These are phyloP conservation scores for Ascochyta lentis DNA, from an alignment of 2,329 filamentous ascomycete species.

Conservation along the genomic window DNA sequence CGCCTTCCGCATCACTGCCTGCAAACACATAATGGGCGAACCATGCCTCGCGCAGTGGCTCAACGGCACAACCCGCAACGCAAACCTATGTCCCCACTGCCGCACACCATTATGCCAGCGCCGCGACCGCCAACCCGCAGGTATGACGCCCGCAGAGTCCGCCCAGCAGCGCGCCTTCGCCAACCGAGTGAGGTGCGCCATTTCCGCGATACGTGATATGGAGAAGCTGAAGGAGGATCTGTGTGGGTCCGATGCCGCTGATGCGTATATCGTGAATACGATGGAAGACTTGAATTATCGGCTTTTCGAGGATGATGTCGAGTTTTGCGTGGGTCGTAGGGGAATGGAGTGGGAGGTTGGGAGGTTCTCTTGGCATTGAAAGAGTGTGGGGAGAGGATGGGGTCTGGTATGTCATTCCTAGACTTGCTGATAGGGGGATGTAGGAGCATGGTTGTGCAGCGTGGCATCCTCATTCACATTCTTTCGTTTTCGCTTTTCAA, in stretches of 20 bases:
- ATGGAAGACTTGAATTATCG: conserved; percentile 11
- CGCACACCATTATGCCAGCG: conserved; percentile 16
- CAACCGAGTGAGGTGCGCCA: neutral
- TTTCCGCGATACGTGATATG: neutral
- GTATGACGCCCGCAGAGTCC: neutral
- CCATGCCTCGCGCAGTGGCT: conserved; percentile 18
- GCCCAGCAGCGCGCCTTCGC: neutral
- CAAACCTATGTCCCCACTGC: conserved; percentile 22
- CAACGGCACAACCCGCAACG: conserved; percentile 17
- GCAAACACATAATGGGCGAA: conserved; percentile 20
- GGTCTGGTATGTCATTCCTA: neutral
- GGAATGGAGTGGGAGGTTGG: conserved; percentile 5
- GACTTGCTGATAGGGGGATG: neutral
- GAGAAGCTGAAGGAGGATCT: neutral
- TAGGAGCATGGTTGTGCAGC: no score
- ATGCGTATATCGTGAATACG: neutral
- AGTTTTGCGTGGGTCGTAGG: conserved; percentile 2
- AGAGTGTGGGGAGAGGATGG: neutral
- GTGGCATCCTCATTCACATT: no score
- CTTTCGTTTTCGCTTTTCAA: no score
- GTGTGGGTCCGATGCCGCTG: neutral
- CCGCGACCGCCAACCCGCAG: conserved; percentile 4
- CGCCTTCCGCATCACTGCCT: conserved; percentile 16
- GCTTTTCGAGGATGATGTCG: conserved; percentile 12
- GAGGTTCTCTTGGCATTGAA: conserved; percentile 14